Evolutionary conservation across 257 asterid species (phyloP).

Genomic region (Eucommia ulmoides): DNA sequence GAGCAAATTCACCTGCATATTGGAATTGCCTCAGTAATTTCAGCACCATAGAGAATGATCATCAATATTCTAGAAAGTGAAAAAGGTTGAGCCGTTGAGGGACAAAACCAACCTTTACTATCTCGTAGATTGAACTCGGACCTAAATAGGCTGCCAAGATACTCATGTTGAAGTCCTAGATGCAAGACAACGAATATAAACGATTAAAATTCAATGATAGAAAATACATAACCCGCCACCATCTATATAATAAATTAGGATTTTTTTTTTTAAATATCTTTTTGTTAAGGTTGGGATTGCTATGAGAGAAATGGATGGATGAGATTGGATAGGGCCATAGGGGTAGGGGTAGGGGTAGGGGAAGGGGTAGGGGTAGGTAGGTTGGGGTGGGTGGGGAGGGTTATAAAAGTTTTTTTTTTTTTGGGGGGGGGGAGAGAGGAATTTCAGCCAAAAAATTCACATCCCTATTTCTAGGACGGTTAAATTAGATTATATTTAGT

Average conservation of each 20-base stretch:
- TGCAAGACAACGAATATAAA: constrained; percentile 17
- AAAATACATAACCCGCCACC: constrained; percentile 1
- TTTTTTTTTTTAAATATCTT: no score
- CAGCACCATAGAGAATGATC: constrained; percentile 3
- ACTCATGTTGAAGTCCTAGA: constrained; percentile 81
- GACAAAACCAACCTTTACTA: constrained; percentile 48
- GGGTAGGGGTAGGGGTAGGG: no score
- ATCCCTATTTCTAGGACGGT: no score
- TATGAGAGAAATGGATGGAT: no score
- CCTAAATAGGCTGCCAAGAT: constrained; percentile 75
- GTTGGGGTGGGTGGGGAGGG: no score
- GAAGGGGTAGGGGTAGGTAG: no score
- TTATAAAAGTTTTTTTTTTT: no score
- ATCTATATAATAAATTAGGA: no score
- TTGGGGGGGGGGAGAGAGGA: no score
- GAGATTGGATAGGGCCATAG: no score
- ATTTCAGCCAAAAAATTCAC: no score
- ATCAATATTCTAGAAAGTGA: not conserved
- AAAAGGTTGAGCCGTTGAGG: constrained; percentile 6
- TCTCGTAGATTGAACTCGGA: constrained; percentile 76
- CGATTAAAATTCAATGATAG: not conserved
- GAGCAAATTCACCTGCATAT: constrained; percentile 64
- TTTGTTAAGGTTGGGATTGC: not conserved
- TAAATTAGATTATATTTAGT: no score
- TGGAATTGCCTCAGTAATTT: constrained; percentile 10